Evolutionary conservation across 192 early-diverging fungal genomes (phyloP).

Genomic region (Rhizophagus sp.): DNA sequence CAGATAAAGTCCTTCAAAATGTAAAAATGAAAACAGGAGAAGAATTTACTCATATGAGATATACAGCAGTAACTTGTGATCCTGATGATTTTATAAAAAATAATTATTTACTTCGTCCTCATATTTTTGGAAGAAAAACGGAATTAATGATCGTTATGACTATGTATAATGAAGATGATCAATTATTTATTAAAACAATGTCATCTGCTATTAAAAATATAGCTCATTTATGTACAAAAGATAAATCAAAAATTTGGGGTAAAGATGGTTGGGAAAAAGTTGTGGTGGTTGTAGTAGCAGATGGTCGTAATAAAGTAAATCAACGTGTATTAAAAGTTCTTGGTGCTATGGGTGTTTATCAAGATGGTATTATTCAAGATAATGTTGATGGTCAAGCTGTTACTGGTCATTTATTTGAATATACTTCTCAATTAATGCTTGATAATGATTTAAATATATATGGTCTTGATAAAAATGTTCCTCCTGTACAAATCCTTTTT

Average conservation of each 20-base stretch:
- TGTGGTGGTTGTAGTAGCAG: constrained; percentile 88
- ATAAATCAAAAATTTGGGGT: constrained; percentile 76
- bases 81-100: constrained; percentile 60
- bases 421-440: constrained; percentile 77
- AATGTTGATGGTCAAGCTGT: constrained; percentile 72
- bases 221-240: constrained; percentile 79
- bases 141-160: constrained; percentile 93
- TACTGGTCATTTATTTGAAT: constrained; percentile 86
- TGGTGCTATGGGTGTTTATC: constrained; percentile 79
- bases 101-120: constrained; percentile 69
- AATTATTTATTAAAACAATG: constrained; percentile 88
- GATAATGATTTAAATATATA: constrained; percentile 65
- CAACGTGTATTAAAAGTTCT: constrained; percentile 74
- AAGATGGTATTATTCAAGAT: constrained; percentile 69
- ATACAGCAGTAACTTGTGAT: constrained; percentile 72
- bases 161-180: constrained; percentile 92
- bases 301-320: constrained; percentile 81
- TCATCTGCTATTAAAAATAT: constrained; percentile 91
- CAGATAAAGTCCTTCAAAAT: constrained; percentile 50
- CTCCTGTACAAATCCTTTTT: constrained; percentile 89
- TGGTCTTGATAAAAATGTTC: constrained; percentile 68
- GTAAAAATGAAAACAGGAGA: constrained; percentile 49
- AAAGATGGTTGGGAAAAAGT: constrained; percentile 88
- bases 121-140: constrained; percentile 71
- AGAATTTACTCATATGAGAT: constrained; percentile 70